Evolutionary conservation across 371 early-diverging fungal species (phyloP).

Genomic region (Nosema muscidifuracis): DNA sequence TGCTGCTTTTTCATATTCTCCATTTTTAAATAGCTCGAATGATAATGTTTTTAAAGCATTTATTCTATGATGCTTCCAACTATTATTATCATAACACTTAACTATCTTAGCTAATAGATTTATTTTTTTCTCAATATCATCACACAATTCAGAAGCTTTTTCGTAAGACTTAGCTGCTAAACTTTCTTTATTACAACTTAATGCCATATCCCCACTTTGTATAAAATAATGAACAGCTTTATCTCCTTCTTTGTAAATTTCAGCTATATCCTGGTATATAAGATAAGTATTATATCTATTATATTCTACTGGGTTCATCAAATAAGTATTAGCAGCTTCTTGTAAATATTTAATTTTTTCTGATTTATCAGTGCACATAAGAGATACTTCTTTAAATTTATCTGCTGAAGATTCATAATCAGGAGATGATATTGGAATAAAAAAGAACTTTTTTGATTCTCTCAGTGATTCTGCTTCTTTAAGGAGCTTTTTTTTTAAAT

Average conservation of each 20-base stretch:
- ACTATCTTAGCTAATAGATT: conserved; percentile 2
- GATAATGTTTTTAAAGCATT: conserved; percentile 15
- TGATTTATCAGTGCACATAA: not conserved
- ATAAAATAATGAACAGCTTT: conserved; percentile 1
- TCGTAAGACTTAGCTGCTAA: conserved; percentile 26
- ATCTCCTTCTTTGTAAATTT: conserved; percentile 4
- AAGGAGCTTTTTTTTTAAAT: conserved; percentile 14
- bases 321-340: conserved; percentile 34
- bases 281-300: conserved; percentile 22
- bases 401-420: conserved; percentile 34
- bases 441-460: not conserved
- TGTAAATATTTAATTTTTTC: conserved; percentile 20
- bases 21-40: conserved; percentile 1
- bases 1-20: conserved; percentile 21
- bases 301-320: conserved; percentile 35
- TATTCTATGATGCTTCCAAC: conserved; percentile 20
- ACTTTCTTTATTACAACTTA: conserved; percentile 13
- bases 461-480: conserved; percentile 31
- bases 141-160: conserved; percentile 1
- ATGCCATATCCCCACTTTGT: conserved; percentile 4
- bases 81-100: conserved; percentile 20
- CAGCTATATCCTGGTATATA: conserved; percentile 29
- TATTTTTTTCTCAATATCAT: not conserved
- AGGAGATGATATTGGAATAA: conserved; percentile 10
- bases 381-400: conserved; percentile 19